Base-by-base conservation (phyloP, 176 grass and related monocot species). In the Musa beccarii region DNA sequence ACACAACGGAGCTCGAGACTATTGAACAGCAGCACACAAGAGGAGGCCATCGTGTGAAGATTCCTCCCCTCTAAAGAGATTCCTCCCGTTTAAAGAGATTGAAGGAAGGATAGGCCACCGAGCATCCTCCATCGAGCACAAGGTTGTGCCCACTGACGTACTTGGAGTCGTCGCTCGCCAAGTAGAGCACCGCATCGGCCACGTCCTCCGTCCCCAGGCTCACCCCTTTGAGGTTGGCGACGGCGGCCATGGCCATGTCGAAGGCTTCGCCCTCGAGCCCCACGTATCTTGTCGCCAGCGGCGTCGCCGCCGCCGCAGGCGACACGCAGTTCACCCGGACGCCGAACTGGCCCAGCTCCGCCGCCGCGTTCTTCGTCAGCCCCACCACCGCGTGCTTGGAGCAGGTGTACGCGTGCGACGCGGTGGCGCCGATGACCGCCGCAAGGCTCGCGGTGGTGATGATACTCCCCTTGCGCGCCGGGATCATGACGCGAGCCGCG, bases 241-340 rank as follows among this genome's bases (percentile, higher is more conserved):
- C 19, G 28, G 54, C 56, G 22, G 51, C 57, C 51, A 79, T 84
- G 25, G 15, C 20, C 59, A 24, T n/a, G 69, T 79, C 68, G 34
- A 79, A 10, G 22, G 9, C 68, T 4, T 21, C 20, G 29, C n/a
- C 69, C 7, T 79, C 69, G 10, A 79, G 53, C 68, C 59, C 59
- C 9, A 74, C 19, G 20, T 25, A 66, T 28, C 8, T 12, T 14
- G 49, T 17, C 3, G 63, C 53, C 59, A 80, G 20, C 43, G 72
- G 78, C 53, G 83, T 85, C 3, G 26, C 52, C 11, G 69, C 16
- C 53, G 11, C 83, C 17, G 22, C 14, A 0, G 83, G 83, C 54
- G 83, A 80, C 69, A 85, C 83, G 52, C 77, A 85, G 68, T 85
- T 85, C 59, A 85, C 77, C 15, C 83, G 77, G 20, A 85, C 23